These are phyloP conservation scores for Heliamphora pulchella DNA, from an alignment of 179 eudicot species.

Conservation along the genomic window DNA sequence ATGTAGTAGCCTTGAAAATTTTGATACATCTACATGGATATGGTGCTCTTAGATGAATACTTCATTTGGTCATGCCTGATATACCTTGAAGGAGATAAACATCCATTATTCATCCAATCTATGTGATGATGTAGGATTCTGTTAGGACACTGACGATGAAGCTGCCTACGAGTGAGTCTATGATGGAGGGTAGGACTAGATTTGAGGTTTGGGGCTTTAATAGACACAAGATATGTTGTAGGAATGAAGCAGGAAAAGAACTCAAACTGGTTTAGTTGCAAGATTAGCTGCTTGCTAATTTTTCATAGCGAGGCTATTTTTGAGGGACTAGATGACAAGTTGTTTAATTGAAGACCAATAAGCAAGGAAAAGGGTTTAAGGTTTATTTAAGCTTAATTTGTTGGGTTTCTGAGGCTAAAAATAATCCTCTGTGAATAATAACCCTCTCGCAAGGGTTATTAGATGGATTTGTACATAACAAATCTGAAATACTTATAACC, in stretches of 20 bases:
- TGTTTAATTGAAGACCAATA: background rate
- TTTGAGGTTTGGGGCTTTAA: too few species aligned
- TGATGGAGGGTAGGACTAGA: too few species aligned
- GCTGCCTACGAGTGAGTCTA: background rate
- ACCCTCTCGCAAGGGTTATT: too few species aligned
- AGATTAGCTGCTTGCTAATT: background rate
- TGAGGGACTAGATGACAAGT: too few species aligned
- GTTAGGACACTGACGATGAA: background rate
- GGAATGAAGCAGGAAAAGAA: too few species aligned
- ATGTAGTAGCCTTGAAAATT: background rate
- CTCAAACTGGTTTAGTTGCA: background rate
- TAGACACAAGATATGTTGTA: background rate
- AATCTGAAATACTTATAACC: too few species aligned
- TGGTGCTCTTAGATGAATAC: background rate
- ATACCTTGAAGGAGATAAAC: background rate
- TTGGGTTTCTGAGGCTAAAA: too few species aligned
- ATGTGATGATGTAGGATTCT: background rate
- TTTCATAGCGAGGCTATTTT: too few species aligned
- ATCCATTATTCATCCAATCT: background rate
- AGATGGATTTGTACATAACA: too few species aligned
- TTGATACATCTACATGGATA: background rate
- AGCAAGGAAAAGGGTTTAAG: too few species aligned
- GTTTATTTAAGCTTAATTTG: too few species aligned
- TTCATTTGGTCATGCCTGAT: background rate
- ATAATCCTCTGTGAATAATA: too few species aligned